A percentile compares a stretch with the other conserved stretches of the same genome.
phyloP scores from a whole-genome alignment of 2,329 filamentous ascomycete genomes.

The Aspergillus niger region DNA sequence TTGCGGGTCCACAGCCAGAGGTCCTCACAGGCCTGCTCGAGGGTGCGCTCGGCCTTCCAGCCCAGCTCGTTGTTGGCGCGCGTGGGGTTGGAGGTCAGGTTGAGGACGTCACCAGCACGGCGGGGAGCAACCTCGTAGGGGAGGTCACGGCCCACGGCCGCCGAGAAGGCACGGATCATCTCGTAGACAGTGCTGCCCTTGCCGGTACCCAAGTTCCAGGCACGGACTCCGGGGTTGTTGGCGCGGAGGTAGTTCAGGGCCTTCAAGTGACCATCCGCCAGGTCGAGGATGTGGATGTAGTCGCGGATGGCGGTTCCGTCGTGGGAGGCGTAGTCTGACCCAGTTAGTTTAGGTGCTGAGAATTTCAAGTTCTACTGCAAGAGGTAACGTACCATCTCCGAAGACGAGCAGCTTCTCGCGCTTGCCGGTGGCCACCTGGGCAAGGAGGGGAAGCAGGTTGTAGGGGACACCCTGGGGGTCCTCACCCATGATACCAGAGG shows the following conservation, averaged over 20 bases:
- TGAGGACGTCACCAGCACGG: constrained; percentile 84
- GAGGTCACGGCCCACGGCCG: constrained; percentile 80
- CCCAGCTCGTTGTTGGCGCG: constrained; percentile 84
- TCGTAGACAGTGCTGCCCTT: constrained; percentile 95
- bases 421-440: constrained; percentile 94
- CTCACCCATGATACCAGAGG: constrained; percentile 95
- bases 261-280: constrained; percentile 58
- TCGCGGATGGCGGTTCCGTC: constrained; percentile 63
- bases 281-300: constrained; percentile 65
- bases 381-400: constrained; percentile 70
- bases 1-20: constrained; percentile 97
- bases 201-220: constrained; percentile 95
- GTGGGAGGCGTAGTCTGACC: constrained; percentile 70
- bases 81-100: constrained; percentile 88
- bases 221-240: constrained; percentile 75
- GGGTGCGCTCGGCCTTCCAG: constrained; percentile 87
- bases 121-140: constrained; percentile 83
- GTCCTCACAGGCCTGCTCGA: constrained; percentile 92
- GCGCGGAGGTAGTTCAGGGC: constrained; percentile 69
- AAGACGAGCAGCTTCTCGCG: constrained; percentile 93
- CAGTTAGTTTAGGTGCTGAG: background rate
- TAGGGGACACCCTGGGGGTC: constrained; percentile 94
- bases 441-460: constrained; percentile 91
- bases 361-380: background rate
- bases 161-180: constrained; percentile 92